Percentiles rank a stretch among this genome's conserved stretches.
These are phyloP conservation scores for Calonectria pteridis DNA, from an alignment of 2,329 filamentous ascomycete genomes.

Conservation along the genomic window DNA sequence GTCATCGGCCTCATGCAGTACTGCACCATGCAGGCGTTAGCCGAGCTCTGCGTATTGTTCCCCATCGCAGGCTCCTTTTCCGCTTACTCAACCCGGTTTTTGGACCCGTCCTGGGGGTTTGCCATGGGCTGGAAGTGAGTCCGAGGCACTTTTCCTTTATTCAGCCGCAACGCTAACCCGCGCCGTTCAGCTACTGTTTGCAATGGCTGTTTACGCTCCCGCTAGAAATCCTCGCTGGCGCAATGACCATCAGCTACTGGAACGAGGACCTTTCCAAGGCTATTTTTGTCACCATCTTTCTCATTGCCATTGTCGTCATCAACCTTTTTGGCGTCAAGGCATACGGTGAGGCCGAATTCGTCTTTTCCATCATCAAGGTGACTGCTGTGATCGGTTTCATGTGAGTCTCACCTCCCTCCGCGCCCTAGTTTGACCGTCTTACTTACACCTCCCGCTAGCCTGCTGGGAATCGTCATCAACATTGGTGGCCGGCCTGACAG, in stretches of 20 bases:
- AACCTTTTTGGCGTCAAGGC: slow-evolving; percentile 90
- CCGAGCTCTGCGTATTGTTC: slow-evolving; percentile 90
- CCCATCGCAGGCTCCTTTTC: slow-evolving; percentile 94
- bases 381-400: slow-evolving; percentile 90
- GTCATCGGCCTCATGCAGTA: slow-evolving; percentile 90
- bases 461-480: slow-evolving; percentile 88
- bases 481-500: slow-evolving; percentile 80
- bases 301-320: slow-evolving; percentile 80
- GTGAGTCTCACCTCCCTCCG: slow-evolving; percentile 62
- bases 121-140: slow-evolving; percentile 94
- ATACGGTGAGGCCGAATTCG: slow-evolving; percentile 90
- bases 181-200: slow-evolving; percentile 75
- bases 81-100: slow-evolving; percentile 91
- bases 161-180: neutral
- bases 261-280: slow-evolving; percentile 72
- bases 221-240: slow-evolving; percentile 87
- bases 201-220: slow-evolving; percentile 90
- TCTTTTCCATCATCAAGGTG: slow-evolving; percentile 89
- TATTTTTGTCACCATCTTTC: slow-evolving; percentile 87
- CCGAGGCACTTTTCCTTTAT: rapidly evolving
- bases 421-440: neutral
- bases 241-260: slow-evolving; percentile 89
- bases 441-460: slow-evolving; percentile 59
- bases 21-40: slow-evolving; percentile 90
- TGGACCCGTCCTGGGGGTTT: slow-evolving; percentile 95